Evolutionary conservation across 495 filamentous ascomycete species (phyloP), one percentile per base, ranked within the genome.

Genomic region (Neurospora pannonica): DNA sequence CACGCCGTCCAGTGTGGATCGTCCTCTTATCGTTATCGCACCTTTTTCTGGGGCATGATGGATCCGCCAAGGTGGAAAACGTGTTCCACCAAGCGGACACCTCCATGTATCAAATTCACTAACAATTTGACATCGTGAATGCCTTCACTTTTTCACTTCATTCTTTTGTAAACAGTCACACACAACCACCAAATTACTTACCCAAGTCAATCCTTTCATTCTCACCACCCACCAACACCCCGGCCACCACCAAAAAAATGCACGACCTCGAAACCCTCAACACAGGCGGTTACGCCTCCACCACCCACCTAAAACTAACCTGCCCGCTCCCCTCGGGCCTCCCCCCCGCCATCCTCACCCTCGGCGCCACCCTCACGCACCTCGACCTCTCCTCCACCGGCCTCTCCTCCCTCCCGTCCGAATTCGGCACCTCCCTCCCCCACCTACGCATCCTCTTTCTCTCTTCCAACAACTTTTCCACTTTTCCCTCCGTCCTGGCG

Each of bases 351-450:
- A 81, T 87, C 31, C 79, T 85, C 34, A 72, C 79, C 38, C 77
- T 83, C 38, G 82, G 82, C 71, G 73, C 78, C 13, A 81, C 81
- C 3, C 83, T 86, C 17, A 80, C 84, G 71, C 79, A 82, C 19
- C 82, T 86, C 38, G 85, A 87, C 67, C 82, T 87, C 70, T 86
- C 85, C 0, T 80, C 79, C 4, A 86, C 84, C 4, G 79, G 78
- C 1, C 77, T 86, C 1, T 85, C 81, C 3, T 75, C 76, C 2
- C 78, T 86, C 17, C 84, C 84, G 0, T 42, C 80, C 15, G 77
- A 83, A 46, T 78, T 87, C 73, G 78, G 78, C 42, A 43, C 72
- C 24, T 74, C 79, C 24, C 72, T 86, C 1, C 81, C 83, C 69
- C 82, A 84, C 38, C 82, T 87, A 46, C 84, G 84, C 78, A 79